Evolutionary conservation across 1,139 yeast species (phyloP), one percentile per base, ranked within the genome.

Genomic region (Kluyveromyces sp.): DNA sequence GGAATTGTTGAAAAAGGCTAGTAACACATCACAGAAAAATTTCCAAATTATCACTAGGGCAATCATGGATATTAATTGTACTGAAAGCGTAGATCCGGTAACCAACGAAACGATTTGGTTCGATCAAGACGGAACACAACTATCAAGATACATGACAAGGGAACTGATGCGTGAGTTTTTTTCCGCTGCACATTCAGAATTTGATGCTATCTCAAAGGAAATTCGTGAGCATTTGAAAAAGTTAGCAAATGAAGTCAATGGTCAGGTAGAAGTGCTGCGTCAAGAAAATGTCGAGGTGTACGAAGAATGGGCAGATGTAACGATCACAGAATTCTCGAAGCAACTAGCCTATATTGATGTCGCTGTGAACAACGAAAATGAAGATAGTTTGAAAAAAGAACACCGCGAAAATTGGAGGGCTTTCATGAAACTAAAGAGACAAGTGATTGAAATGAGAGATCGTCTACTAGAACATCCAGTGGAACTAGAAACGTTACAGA

Each of bases 281-380:
- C 77, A 77, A 47, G 72, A 74, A 38, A 74, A 81, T 30, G 70
- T 83, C 48, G 89, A 83, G 53, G 73, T 81, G 1, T 73, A 80
- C 58, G 88, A 83, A 58, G 82, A 83, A 48, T 83, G 82, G 68
- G 79, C 82, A n/a, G 89, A 83, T 45, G 73, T 77, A 4, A 72
- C 84, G 21, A 71, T 82, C 47, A 73, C 68, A 49, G 87, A 81
- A 52, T 82, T 71, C 65, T 66, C 71, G 25, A 63, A 64, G 45
- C 59, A 66, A 47, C 62, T 66, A 67, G 63, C 65, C 8, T 55
- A 55, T 41, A 49, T 57, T 4, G 66, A 62, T 37, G 54, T 61
- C 10, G 55, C 56, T 8, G 58, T 55, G 28, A 55, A 45, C 7
- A 53, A 53, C 35, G 39, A 48, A 40, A 55, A 55, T 29, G 53